Evolutionary conservation across 164 flowering plant species (phyloP).

Genomic region (Macadamia integrifolia): DNA sequence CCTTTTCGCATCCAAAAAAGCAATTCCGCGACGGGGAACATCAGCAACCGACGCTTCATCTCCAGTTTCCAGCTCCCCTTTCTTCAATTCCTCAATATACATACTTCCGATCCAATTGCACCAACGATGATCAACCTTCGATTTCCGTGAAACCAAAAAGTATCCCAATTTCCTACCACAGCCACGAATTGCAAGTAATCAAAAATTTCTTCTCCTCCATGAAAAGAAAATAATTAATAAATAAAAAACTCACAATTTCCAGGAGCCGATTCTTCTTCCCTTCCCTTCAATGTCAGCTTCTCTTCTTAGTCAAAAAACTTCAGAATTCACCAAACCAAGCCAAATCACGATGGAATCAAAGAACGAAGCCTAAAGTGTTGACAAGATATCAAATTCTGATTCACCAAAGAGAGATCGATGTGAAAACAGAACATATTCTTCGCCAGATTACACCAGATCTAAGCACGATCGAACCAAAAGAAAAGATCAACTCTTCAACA

Average conservation of each 20-base stretch:
- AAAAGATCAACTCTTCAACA: background rate
- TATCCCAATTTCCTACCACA: too few species aligned
- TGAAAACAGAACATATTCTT: slow-evolving; percentile 3
- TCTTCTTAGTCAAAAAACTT: background rate
- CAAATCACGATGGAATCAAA: background rate
- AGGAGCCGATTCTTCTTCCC: background rate
- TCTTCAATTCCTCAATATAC: slow-evolving; percentile 64
- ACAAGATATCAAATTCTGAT: slow-evolving; percentile 1
- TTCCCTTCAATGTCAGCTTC: too few species aligned
- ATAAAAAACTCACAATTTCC: background rate
- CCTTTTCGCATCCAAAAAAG: slow-evolving; percentile 41
- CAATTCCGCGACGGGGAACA: slow-evolving; percentile 13
- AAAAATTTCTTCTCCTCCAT: background rate
- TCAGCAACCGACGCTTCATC: slow-evolving; percentile 16
- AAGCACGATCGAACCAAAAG: background rate
- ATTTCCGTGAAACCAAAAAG: background rate
- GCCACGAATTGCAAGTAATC: background rate
- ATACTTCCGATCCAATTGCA: slow-evolving; percentile 30
- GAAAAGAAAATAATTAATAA: background rate
- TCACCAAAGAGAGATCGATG: background rate
- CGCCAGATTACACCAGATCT: slow-evolving; percentile 1
- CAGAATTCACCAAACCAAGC: background rate
- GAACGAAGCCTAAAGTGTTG: background rate
- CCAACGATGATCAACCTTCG: background rate
- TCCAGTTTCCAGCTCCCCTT: slow-evolving; percentile 23